Conservation (phyloP, 352 stramenopile species). For the Pythium oligandrum region DNA sequence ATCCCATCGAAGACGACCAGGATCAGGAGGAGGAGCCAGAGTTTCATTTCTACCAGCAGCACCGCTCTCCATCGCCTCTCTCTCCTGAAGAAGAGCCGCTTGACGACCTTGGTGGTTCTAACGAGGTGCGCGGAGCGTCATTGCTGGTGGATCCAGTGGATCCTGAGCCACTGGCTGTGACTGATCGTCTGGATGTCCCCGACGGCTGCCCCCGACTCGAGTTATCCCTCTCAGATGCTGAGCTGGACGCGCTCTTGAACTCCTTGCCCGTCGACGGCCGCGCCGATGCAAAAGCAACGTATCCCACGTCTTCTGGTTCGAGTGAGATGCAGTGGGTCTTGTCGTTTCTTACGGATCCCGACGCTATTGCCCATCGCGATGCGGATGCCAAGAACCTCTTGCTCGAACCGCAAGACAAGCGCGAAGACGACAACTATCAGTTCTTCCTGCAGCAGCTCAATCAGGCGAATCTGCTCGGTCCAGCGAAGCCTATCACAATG, state of each 20-base stretch:
- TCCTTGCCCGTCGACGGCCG: slow-evolving; percentile 14
- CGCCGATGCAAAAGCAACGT: neutral
- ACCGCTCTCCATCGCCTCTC: neutral
- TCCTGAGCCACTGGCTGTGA: neutral
- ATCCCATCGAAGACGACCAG: slow-evolving; percentile 40
- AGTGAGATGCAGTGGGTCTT: slow-evolving; percentile 71
- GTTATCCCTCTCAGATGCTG: slow-evolving; percentile 46
- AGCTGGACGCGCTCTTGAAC: slow-evolving; percentile 52
- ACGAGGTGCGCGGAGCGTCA: too few species aligned
- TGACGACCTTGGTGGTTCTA: neutral
- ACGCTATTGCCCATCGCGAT: slow-evolving; percentile 39
- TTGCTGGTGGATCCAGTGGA: neutral
- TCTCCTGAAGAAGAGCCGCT: neutral
- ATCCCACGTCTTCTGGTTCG: neutral
- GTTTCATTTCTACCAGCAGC: slow-evolving; percentile 5
- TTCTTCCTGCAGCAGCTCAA: slow-evolving; percentile 56
- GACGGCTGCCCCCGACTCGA: slow-evolving; percentile 35
- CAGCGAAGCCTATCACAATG: slow-evolving; percentile 6
- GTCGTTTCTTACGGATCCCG: slow-evolving; percentile 49
- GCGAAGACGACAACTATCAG: slow-evolving; percentile 72
- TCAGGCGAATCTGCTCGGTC: slow-evolving; percentile 39
- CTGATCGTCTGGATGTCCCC: neutral
- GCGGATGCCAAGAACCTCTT: slow-evolving; percentile 52
- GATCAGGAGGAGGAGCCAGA: slow-evolving; percentile 20
- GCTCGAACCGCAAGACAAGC: slow-evolving; percentile 19